These are phyloP conservation scores for Dothideomycetes sp. DNA, from an alignment of 2,329 filamentous ascomycete genomes.

Conservation along the genomic window DNA sequence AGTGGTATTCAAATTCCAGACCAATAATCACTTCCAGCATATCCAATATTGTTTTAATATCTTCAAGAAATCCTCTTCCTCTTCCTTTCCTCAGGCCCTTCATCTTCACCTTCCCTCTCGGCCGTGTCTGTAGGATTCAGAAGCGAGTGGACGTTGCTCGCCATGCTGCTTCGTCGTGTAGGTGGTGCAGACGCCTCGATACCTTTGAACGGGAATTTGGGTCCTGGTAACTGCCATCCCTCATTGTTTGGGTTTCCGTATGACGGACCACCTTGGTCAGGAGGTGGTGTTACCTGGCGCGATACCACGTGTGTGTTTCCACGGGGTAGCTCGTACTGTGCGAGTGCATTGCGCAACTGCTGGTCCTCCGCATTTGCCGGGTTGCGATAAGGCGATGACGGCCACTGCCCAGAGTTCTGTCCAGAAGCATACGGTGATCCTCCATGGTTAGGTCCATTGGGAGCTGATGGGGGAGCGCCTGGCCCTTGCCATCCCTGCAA, in stretches of 20 bases:
- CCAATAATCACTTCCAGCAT: too few relatives aligned
- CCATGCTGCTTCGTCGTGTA: slow-evolving; percentile 60
- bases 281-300: slow-evolving; percentile 43
- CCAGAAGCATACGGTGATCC: slow-evolving; percentile 54
- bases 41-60: too few relatives aligned
- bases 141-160: slow-evolving; percentile 56
- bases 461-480: slow-evolving; percentile 38
- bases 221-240: slow-evolving; percentile 44
- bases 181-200: slow-evolving; percentile 46
- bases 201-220: slow-evolving; percentile 36
- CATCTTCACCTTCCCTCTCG: slow-evolving; percentile 54
- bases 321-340: slow-evolving; percentile 53
- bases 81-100: slow-evolving; percentile 49
- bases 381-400: slow-evolving; percentile 50
- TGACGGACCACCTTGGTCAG: slow-evolving; percentile 19
- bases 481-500: slow-evolving; percentile 60
- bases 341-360: slow-evolving; percentile 50
- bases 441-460: slow-evolving; percentile 33
- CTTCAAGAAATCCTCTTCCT: slow-evolving; percentile 43
- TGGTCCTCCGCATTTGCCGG: slow-evolving; percentile 43
- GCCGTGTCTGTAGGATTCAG: slow-evolving; percentile 59
- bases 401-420: slow-evolving; percentile 52
- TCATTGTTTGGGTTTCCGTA: slow-evolving; percentile 40
- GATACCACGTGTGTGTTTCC: slow-evolving; percentile 36
- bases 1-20: too few relatives aligned